A percentile compares a stretch with the other conserved stretches of the same genome.
Evolutionary conservation across 768 basidiomycete species (phyloP).

Genomic region (Hortiboletus flavorubellus): DNA sequence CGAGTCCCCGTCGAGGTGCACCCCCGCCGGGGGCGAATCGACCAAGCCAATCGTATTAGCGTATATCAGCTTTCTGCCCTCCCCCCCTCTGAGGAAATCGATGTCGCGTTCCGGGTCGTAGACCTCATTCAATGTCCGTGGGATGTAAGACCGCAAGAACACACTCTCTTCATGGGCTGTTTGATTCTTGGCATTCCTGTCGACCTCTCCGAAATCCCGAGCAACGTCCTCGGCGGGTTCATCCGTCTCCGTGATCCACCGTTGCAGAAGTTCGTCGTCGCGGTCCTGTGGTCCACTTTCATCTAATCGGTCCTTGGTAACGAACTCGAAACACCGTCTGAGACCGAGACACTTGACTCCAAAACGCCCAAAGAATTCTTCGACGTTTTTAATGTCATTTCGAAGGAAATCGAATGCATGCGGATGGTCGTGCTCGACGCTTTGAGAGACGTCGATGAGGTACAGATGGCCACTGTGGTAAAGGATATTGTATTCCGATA

Average conservation of each 20-base stretch:
- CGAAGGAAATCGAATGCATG: slow-evolving; percentile 95
- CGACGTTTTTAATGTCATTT: slow-evolving; percentile 86
- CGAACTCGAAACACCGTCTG: slow-evolving; percentile 82
- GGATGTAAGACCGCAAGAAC: slow-evolving; percentile 90
- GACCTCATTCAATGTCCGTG: slow-evolving; percentile 86
- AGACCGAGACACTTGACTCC: slow-evolving; percentile 78
- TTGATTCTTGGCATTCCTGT: slow-evolving; percentile 10
- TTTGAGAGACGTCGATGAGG: slow-evolving; percentile 98
- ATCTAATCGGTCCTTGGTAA: slow-evolving; percentile 55
- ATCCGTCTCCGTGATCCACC: slow-evolving; percentile 45
- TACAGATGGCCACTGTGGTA: slow-evolving; percentile 79
- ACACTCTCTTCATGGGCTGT: slow-evolving; percentile 78
- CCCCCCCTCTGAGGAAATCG: slow-evolving; percentile 66
- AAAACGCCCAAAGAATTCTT: slow-evolving; percentile 83
- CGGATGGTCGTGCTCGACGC: slow-evolving; percentile 97
- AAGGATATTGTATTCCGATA: slow-evolving; percentile 97
- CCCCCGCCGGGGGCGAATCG: slow-evolving; percentile 26
- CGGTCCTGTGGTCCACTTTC: slow-evolving; percentile 29
- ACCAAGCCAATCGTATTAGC: slow-evolving; percentile 83
- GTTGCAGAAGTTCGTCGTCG: slow-evolving; percentile 34
- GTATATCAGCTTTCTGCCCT: slow-evolving; percentile 77
- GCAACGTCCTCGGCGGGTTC: slow-evolving; percentile 16
- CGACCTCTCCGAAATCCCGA: slow-evolving; percentile 10
- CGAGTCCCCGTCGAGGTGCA: slow-evolving; percentile 20
- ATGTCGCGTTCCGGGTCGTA: slow-evolving; percentile 94